These are phyloP conservation scores for Colletotrichum paranaense DNA, from an alignment of 2,329 filamentous ascomycete species.

Conservation along the genomic window DNA sequence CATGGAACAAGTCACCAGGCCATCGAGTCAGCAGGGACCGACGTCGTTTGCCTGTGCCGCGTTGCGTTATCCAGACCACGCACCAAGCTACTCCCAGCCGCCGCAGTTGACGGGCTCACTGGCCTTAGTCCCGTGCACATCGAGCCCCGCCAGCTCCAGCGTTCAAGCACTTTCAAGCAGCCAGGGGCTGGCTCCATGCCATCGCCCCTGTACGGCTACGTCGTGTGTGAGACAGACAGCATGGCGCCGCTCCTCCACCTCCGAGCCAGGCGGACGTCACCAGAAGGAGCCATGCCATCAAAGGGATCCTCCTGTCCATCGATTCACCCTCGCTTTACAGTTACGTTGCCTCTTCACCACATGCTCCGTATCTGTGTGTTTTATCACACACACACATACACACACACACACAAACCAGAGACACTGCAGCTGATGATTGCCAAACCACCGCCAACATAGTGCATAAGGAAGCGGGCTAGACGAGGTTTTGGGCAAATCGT, in stretches of 20 bases:
- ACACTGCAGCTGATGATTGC: not conserved
- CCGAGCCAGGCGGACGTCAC: not conserved
- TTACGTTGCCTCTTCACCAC: not conserved
- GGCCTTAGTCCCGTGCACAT: not conserved
- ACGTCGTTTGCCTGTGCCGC: not conserved
- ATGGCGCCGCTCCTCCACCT: too few relatives aligned
- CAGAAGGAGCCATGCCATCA: not conserved
- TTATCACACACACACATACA: not conserved
- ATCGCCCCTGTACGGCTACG: too few relatives aligned
- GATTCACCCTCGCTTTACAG: not conserved
- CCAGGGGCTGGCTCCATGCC: not conserved
- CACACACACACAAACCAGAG: not conserved
- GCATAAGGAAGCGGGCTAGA: conserved; percentile 13
- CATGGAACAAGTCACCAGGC: conserved; percentile 4
- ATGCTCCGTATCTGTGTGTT: not conserved
- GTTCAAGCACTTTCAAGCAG: not conserved
- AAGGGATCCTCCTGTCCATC: not conserved
- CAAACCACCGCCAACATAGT: not conserved
- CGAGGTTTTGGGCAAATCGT: conserved; percentile 10
- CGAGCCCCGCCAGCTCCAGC: not conserved
- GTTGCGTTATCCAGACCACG: not conserved
- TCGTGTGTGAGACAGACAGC: too few relatives aligned
- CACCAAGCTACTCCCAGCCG: not conserved
- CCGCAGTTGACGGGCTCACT: not conserved
- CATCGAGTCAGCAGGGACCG: conserved; percentile 9